Base-by-base conservation (phyloP, 2,329 filamentous ascomycete species). In the Trichoderma oligosporum region DNA sequence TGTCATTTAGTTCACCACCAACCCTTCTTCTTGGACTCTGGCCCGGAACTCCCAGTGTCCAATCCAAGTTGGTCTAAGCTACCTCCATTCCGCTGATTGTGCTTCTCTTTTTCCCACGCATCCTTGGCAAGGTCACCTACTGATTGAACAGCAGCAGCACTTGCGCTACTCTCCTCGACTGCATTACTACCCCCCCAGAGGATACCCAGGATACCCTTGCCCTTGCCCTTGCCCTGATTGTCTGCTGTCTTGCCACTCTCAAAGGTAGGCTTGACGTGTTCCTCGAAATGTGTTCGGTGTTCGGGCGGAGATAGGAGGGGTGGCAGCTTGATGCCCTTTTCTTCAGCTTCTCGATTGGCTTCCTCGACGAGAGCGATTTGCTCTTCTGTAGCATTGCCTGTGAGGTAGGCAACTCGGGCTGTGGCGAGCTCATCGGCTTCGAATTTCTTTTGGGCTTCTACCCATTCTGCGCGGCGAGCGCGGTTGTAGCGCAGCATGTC, bases 401-500 rank as follows among this genome's bases (percentile, higher is more conserved):
- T 79, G 73, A 85, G 80, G 72, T 83, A 85, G 59, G 82, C 82
- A 16, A 85, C 72, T 27, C 82, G 81, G 49, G 82, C 82, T 61
- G 77, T 76, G 61, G 80, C 77, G 56, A 85, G 78, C 61, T 76
- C 75, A 71, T 83, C 80, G 64, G 74, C 76, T 51, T 78, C 76
- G 66, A 83, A 73, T 60, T 76, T 72, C 69, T 76, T 76, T 66
- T 83, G 81, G 55, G 80, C 74, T 58, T 80, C 77, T 65, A 80
- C 66, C 74, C 83, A 85, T 68, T 85, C 82, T 66, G 71, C 73
- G 66, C 81, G 81, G 65, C 82, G 81, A 71, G 80, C 78, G 65
- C 78, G 79, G 75, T 85, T 85, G 70, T 81, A 80, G 54, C 76
- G 74, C 60, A 84, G 74, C 82, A 85, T 85, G 70, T 85, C 82